A percentile compares a stretch with the other conserved stretches of the same genome.
These are phyloP conservation scores for Ceriops zippeliana DNA, from an alignment of 345 rosid species.

Conservation along the genomic window DNA sequence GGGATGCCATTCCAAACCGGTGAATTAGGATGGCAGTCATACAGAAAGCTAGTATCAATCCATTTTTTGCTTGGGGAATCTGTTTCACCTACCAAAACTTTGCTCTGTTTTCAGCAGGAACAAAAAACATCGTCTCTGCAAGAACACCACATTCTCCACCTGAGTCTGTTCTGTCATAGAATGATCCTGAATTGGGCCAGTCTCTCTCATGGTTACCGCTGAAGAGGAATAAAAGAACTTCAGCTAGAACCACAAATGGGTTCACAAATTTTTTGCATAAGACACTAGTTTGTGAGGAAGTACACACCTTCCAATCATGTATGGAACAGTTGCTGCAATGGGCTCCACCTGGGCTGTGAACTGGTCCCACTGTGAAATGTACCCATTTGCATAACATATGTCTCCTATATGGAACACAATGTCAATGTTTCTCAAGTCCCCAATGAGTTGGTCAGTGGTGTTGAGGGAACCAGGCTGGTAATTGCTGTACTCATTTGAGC, in stretches of 20 bases:
- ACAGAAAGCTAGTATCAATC: neutral
- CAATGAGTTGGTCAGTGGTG: conserved; percentile 39
- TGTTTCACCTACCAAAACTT: conserved; percentile 54
- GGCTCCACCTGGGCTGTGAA: conserved; percentile 43
- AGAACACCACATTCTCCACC: conserved; percentile 71
- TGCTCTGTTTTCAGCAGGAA: conserved; percentile 64
- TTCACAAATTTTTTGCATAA: neutral
- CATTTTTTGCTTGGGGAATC: no score
- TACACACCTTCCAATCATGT: conserved; percentile 42
- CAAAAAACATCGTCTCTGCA: conserved; percentile 63
- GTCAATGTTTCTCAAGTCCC: conserved; percentile 28
- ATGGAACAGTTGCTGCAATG: conserved; percentile 35
- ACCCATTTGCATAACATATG: conserved; percentile 41
- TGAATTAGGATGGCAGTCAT: neutral
- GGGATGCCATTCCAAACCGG: neutral
- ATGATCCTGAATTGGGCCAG: conserved; percentile 39
- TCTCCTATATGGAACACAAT: conserved; percentile 44
- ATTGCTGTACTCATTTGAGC: conserved; percentile 39
- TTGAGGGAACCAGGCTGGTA: conserved; percentile 45
- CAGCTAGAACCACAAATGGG: neutral
- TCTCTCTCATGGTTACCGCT: conserved; percentile 45
- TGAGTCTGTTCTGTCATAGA: conserved; percentile 44
- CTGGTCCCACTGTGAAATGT: conserved; percentile 48
- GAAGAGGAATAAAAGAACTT: neutral
- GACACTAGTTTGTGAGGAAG: neutral